Base-by-base conservation (phyloP, 768 basidiomycete species). In the Tylopilus cervinicoccineus region DNA sequence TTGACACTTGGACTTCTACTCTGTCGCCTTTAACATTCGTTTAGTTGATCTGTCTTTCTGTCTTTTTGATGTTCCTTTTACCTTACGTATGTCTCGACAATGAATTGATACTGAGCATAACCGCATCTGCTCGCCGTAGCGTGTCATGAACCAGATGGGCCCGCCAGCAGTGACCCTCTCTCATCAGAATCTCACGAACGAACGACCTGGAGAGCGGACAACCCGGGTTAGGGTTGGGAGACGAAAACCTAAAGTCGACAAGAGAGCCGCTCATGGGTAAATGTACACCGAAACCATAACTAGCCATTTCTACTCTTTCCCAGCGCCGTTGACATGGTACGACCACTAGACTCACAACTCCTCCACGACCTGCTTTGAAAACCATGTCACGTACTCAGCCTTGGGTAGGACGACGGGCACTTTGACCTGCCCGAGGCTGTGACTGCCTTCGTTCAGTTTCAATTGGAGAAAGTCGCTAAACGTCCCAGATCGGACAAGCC, bases 341-440 rank as follows among this genome's bases (percentile, higher is more conserved):
- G n/a, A n/a, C n/a, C n/a, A n/a, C n/a, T n/a, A 32, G 22, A 16
- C 20, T 52, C 51, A 56, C 26, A 48, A 22, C 36, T 63, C 61
- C n/a, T 19, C 16, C n/a, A 54, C 22, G 7, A 63, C 62, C 33
- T 45, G 52, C 14, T 42, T 10, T 37, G 33, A 34, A 19, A 63
- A 42, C 61, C 61, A 63, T 12, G 42, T 22, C 0, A 50, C 42
- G 1, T 47, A 43, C 3, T 19, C 27, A 14, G 28, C 9, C 22
- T 61, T 49, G 24, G 51, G 52, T 6, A 62, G n/a, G n/a, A 59
- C 51, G 13, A 62, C 51, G 0, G 57, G 62, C 26, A 60, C 50
- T 9, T 63, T 63, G 34, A 60, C 34, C 34, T 60, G 55, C 11
- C 55, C 58, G 1, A 51, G 8, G 13, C 20, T 43, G 0, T 43